Evolutionary conservation across 1,139 yeast species (phyloP).

Genomic region (Saccharomyces pastorianus): DNA sequence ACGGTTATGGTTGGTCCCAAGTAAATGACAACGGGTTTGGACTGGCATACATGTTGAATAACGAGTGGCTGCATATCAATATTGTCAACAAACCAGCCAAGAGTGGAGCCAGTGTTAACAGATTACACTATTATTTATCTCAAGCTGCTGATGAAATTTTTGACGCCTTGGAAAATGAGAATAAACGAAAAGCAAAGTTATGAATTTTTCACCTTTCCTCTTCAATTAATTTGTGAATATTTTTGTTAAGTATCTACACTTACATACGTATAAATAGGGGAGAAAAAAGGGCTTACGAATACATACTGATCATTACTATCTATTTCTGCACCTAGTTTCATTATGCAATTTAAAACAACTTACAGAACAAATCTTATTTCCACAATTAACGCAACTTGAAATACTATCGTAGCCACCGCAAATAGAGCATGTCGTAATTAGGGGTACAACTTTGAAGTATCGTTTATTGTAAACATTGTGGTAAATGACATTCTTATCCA

Average conservation of each 20-base stretch:
- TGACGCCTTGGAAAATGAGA: constrained; percentile 41
- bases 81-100: constrained; percentile 67
- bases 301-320: background rate
- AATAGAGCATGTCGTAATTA: constrained; percentile 29
- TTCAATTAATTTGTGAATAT: background rate
- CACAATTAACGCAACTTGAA: constrained; percentile 30
- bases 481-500: constrained; percentile 26
- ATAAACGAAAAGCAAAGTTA: constrained; percentile 17
- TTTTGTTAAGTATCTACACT: background rate
- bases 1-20: constrained; percentile 95
- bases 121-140: constrained; percentile 61
- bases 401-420: constrained; percentile 30
- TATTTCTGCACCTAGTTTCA: constrained; percentile 27
- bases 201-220: constrained; percentile 6
- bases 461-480: constrained; percentile 29
- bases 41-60: constrained; percentile 85
- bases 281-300: background rate
- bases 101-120: constrained; percentile 56
- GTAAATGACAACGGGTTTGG: constrained; percentile 94
- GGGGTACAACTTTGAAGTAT: constrained; percentile 28
- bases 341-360: constrained; percentile 28
- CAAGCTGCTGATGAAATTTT: constrained; percentile 79
- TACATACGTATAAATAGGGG: background rate
- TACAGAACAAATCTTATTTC: constrained; percentile 29
- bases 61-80: constrained; percentile 79